These are phyloP conservation scores for Verticillium klebahnii DNA, from an alignment of 2,329 filamentous ascomycete genomes.

Conservation along the genomic window DNA sequence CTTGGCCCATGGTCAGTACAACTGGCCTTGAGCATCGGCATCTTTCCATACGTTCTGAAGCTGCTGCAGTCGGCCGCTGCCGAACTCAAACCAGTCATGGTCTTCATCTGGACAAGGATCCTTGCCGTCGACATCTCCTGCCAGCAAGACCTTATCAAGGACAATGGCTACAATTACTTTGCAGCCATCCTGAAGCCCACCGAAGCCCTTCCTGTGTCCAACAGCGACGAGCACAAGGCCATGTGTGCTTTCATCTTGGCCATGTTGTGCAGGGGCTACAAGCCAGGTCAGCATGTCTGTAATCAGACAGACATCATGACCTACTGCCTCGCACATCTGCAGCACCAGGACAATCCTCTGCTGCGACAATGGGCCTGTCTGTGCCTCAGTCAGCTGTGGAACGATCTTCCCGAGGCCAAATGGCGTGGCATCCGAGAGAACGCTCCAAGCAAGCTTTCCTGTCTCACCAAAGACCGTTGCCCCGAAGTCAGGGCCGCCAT, in stretches of 20 bases:
- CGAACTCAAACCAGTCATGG: conserved; percentile 96
- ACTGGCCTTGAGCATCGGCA: conserved; percentile 92
- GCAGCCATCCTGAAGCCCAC: conserved; percentile 84
- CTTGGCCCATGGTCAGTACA: conserved; percentile 98
- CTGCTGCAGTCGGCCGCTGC: conserved; percentile 89
- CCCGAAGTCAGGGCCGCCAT: conserved; percentile 92
- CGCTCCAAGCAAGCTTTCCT: conserved; percentile 76
- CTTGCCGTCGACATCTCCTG: conserved; percentile 92
- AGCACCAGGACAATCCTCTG: conserved; percentile 81
- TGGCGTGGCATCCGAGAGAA: conserved; percentile 91
- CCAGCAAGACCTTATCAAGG: conserved; percentile 90
- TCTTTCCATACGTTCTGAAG: conserved; percentile 98
- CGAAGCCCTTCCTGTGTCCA: conserved; percentile 78
- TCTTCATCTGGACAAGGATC: conserved; percentile 97
- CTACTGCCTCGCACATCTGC: conserved; percentile 77
- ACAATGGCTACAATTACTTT: conserved; percentile 97
- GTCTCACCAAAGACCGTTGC: conserved; percentile 76
- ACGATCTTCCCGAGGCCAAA: conserved; percentile 85
- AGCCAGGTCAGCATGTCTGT: conserved; percentile 86
- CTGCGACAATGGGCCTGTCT: conserved; percentile 93
- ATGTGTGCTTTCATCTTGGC: conserved; percentile 99
- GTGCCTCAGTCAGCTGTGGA: conserved; percentile 92
- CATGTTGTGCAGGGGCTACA: conserved; percentile 94
- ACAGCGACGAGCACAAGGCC: conserved; percentile 89
- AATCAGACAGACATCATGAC: conserved; percentile 87